Evolutionary conservation across 2,329 filamentous ascomycete species (phyloP).

Genomic region (Plenodomus lindquistii): DNA sequence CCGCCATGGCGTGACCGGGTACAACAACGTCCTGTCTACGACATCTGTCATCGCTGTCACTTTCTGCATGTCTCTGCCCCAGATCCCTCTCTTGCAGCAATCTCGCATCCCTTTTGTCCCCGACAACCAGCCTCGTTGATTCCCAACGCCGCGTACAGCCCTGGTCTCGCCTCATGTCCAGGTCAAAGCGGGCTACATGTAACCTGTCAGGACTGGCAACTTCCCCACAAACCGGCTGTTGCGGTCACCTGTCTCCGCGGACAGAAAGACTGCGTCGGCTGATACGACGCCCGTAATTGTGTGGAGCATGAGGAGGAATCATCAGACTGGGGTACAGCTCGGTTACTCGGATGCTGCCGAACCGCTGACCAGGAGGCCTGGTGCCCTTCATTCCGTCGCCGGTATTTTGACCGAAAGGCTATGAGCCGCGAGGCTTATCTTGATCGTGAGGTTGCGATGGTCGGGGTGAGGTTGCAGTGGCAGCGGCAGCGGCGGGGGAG

Average conservation of each 20-base stretch:
- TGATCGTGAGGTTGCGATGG: constrained; percentile 26
- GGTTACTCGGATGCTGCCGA: constrained; percentile 37
- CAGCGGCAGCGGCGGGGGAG: constrained; percentile 30
- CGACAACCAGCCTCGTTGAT: constrained; percentile 3
- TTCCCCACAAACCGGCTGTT: neutral
- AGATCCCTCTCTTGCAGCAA: constrained; percentile 4
- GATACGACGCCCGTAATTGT: neutral
- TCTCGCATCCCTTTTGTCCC: neutral
- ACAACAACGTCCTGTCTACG: constrained; percentile 8
- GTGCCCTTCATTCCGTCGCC: constrained; percentile 23
- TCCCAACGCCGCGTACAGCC: constrained; percentile 10
- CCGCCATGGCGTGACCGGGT: constrained; percentile 20
- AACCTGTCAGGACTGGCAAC: neutral
- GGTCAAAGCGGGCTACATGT: neutral
- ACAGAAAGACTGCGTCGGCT: neutral
- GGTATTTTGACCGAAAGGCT: constrained; percentile 4
- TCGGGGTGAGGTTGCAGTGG: constrained; percentile 32
- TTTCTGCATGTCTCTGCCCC: constrained; percentile 19
- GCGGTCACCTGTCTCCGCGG: neutral
- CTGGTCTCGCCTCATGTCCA: constrained; percentile 3
- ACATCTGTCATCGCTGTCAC: constrained; percentile 23
- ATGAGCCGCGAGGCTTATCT: constrained; percentile 29
- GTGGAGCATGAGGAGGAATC: neutral
- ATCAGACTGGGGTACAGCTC: constrained; percentile 7
- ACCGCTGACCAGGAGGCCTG: constrained; percentile 19